Evolutionary conservation across 2,329 filamentous ascomycete genomes (phyloP), one percentile per base, ranked within the genome.

Genomic region (Leptosphaerulina australis): DNA sequence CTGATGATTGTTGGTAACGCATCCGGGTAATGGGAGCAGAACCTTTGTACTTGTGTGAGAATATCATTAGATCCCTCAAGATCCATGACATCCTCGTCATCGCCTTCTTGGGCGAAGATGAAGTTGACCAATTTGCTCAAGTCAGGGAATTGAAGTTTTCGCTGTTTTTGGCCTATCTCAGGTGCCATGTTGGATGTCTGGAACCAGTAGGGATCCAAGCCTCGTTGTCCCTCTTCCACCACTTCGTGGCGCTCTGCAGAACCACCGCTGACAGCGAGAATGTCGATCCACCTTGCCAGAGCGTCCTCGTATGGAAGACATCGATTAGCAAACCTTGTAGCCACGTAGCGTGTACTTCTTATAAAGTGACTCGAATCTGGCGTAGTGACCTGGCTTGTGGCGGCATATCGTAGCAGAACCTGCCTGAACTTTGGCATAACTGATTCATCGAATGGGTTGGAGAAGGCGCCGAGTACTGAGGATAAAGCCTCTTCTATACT

Each of bases 401-500:
- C 50, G 46, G 62, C 66, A 41, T 73, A 72, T 43, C 64, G 61
- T 25, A 73, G 63, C 22, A 74, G 54, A 17, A 72, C 55, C 26
- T 68, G 61, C 41, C 69, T 56, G 34, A 76, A 58, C 63, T 75
- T 49, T 63, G 70, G 43, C 71, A 64, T 53, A 82, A 75, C 35
- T 18, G 61, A 56, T 14, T 69, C 56, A 36, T 76, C 72, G 20
- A 80, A 68, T 1, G 74, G 69, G 47, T 78, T 72, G 8, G 78
- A 67, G 53, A 86, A 82, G 2, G 82, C 80, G 54, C 81, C 81
- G n/a, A 89, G 73, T 55, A 96, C 79, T 46, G 87, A 91, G 3
- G 91, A 93, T 3, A 97, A 76, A 0, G 92, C 88, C 41, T 93
- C 90, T 63, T 97, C 92, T 46, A 97, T 91, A 66, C 91, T 94